Evolutionary conservation across 768 basidiomycete genomes (phyloP), one percentile per base, ranked within the genome.

Genomic region (Auriculariales sp.): DNA sequence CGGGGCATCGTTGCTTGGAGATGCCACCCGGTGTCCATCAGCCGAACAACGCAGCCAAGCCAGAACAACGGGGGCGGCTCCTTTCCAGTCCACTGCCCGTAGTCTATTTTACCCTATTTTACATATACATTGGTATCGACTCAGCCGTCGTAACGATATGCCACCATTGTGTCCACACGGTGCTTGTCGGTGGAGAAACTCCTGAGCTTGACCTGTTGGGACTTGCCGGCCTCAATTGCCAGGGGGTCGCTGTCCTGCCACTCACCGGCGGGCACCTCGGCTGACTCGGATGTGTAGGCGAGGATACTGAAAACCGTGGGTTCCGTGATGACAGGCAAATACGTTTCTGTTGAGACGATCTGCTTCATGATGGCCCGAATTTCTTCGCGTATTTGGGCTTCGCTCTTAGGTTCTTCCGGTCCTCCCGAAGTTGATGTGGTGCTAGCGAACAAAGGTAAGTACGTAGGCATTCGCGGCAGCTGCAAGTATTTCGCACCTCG

Each of bases 181-280:
- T 99, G 95, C n/a, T 93, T 79, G 64, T 97, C 93, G 3, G 95
- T 99, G 64, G 88, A 93, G 67, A 98, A 99, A 61, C 79, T 92
- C 57, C 94, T 72, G 68, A 99, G 75, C 66, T 95, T 91, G 64
- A 99, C 86, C 59, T 89, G 86, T 60, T 89, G 86, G 61, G 82
- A 87, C 68, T 93, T 92, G 58, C 86, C 82, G 15, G 90, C 82
- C 66, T 95, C 92, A 61, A 95, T 94, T 12, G 85, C 81, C 47
- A 89, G 71, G 7, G 90, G 85, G 63, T 95, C 88, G 3, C 91
- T 92, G 64, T 98, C 94, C 19, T 90, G 79, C 95, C 95, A 99
- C 60, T 94, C 90, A 49, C 85, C 81, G 6, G 77, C 86, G 28
- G 94, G 94, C 7, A 95, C 80, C 54, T 93, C 87, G 6, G 88